Evolutionary conservation across 163 green algal genomes (phyloP), one percentile per base, ranked within the genome.

Genomic region (Botryococcus braunii): DNA sequence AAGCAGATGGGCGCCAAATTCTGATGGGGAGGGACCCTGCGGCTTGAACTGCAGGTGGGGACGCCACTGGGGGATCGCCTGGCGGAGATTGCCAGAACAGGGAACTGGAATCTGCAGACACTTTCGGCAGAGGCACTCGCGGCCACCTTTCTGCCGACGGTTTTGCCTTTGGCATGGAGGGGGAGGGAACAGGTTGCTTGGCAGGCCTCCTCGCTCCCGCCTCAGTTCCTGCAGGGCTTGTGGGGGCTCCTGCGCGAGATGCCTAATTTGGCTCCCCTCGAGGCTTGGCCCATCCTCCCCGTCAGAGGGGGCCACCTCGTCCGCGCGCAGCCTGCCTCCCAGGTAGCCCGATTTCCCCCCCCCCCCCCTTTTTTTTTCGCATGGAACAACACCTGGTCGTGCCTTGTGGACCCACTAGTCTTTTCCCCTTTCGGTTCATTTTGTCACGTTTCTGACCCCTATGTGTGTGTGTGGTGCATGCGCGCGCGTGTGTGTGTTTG

Each of bases 281-380:
- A 63, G 27, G 7, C 29, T 35, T 63, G 56, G 83, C 85, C 85
- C 29, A 61, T 92, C 36, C 52, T 92, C 55, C 83, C 85, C 3
- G 65, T 82, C 9, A 39, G 69, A n/a, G 75, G 73, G 7, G 72
- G 76, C 39, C 40, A 43, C 31, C 69, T 89, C 25, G n/a, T 72
- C 35, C 56, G 74, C 55, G 57, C 70, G 40, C 38, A 56, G 34
- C 70, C 56, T 7, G 71, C 77, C 39, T 69, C 32, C 69, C 78
- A 63, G 56, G 56, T 63, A n/a, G n/a, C n/a, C n/a, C n/a, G n/a
- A n/a, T n/a, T n/a, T n/a, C n/a, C n/a, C n/a, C n/a, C n/a, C n/a
- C n/a, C n/a, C n/a, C n/a, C n/a, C n/a, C n/a, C n/a, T n/a, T n/a
- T n/a, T n/a, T n/a, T n/a, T n/a, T n/a, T n/a, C n/a, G n/a, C n/a